A percentile compares a stretch with the other conserved stretches of the same genome.
Conservation (phyloP, 306 rosid genomes). For the Adenanthera pavonina region DNA sequence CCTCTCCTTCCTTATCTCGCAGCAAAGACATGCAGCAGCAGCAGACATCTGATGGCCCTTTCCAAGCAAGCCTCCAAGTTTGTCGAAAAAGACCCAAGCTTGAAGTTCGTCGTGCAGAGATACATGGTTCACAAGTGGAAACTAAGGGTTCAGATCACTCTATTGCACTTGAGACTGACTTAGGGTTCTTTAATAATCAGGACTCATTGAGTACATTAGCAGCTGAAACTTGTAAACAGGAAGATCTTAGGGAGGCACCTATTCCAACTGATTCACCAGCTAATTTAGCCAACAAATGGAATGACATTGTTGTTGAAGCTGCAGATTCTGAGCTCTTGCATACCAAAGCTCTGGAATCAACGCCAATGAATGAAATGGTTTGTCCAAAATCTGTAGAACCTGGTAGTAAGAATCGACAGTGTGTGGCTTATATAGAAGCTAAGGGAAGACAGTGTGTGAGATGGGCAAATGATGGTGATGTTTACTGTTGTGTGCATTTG, state of each 20-base stretch:
- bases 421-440: slow-evolving; percentile 87
- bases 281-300: slow-evolving; percentile 66
- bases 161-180: slow-evolving; percentile 68
- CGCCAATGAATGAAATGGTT: slow-evolving; percentile 60
- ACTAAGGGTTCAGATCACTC: slow-evolving; percentile 60
- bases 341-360: slow-evolving; percentile 58
- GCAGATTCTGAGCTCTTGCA: slow-evolving; percentile 52
- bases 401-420: slow-evolving; percentile 81
- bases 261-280: slow-evolving; percentile 46
- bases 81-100: slow-evolving; percentile 94
- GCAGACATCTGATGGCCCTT: slow-evolving; percentile 55
- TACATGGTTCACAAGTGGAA: slow-evolving; percentile 73
- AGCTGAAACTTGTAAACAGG: slow-evolving; percentile 58
- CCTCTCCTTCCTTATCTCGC: slow-evolving; percentile 57
- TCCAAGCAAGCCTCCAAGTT: slow-evolving; percentile 66
- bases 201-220: slow-evolving; percentile 54
- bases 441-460: slow-evolving; percentile 99
- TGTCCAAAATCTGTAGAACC: slow-evolving; percentile 50
- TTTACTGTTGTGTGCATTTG: slow-evolving; percentile 95
- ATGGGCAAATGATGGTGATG: slow-evolving; percentile 99
- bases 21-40: slow-evolving; percentile 56
- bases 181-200: slow-evolving; percentile 64
- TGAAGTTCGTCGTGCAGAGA: slow-evolving; percentile 96
- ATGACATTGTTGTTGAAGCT: slow-evolving; percentile 60
- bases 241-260: slow-evolving; percentile 52